Percentiles rank a stretch among this genome's conserved stretches.
Evolutionary conservation across 805 yeast species (phyloP).

Genomic region (Candida yuanshanica): DNA sequence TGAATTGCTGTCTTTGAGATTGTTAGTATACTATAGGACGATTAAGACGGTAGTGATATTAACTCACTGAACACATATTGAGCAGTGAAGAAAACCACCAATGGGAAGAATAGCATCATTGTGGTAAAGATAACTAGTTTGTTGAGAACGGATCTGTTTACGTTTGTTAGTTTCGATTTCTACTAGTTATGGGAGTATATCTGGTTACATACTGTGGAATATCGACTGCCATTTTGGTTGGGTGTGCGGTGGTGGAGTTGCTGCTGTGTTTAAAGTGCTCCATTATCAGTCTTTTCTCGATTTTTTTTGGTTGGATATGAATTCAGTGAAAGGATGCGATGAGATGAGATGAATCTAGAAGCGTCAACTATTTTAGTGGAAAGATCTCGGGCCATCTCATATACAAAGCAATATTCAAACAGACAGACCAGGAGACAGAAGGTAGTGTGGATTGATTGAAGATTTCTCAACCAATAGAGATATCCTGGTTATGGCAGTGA

Average conservation of each 20-base stretch:
- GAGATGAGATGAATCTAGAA: too few species aligned
- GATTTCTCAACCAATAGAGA: too few species aligned
- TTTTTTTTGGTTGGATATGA: too few species aligned
- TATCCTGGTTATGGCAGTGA: too few species aligned
- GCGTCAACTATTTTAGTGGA: too few species aligned
- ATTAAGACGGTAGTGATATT: constrained; percentile 5
- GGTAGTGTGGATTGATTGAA: too few species aligned
- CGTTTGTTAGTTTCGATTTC: too few species aligned
- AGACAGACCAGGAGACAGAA: too few species aligned
- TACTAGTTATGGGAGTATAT: background rate
- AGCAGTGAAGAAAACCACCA: constrained; percentile 52
- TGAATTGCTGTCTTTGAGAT: constrained; percentile 34
- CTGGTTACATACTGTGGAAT: constrained; percentile 20
- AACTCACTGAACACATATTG: constrained; percentile 32
- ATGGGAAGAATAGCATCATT: constrained; percentile 68
- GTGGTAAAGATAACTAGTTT: constrained; percentile 71
- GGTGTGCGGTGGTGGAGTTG: background rate
- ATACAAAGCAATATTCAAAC: too few species aligned
- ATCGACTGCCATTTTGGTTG: constrained; percentile 20
- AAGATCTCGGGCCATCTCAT: too few species aligned
- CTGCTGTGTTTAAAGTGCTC: background rate
- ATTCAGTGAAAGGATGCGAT: too few species aligned
- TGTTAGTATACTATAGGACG: constrained; percentile 9
- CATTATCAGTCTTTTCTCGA: background rate
- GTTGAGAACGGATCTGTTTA: constrained; percentile 49